These are phyloP conservation scores for Oropetium thomaeum DNA, from an alignment of 176 grass and related monocot species.

Conservation along the genomic window DNA sequence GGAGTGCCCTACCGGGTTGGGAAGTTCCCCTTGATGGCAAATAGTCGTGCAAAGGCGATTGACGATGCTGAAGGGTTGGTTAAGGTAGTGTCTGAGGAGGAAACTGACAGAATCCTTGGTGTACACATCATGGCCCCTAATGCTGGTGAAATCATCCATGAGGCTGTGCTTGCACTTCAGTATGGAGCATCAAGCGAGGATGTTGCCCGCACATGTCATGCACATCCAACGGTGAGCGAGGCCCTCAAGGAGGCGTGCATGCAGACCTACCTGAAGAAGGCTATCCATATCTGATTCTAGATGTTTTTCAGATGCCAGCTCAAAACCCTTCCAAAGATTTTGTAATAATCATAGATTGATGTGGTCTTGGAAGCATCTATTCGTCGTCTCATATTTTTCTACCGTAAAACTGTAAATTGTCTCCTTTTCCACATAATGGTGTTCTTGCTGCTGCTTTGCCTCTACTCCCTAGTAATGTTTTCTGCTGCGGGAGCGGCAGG, in stretches of 20 bases:
- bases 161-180: conserved; percentile 75
- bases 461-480: conserved; percentile 14
- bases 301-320: background rate
- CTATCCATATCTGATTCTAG: conserved; percentile 60
- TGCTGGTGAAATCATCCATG: conserved; percentile 81
- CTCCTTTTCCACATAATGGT: conserved; percentile 12
- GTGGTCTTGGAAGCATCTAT: conserved; percentile 23
- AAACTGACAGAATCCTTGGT: conserved; percentile 74
- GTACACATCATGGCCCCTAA: conserved; percentile 86
- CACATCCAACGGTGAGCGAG: conserved; percentile 82
- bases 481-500: too few relatives aligned
- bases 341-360: conserved; percentile 40
- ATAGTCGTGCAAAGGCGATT: conserved; percentile 80
- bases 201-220: conserved; percentile 78
- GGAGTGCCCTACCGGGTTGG: conserved; percentile 69
- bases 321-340: conserved; percentile 18
- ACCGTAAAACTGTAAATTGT: conserved; percentile 23
- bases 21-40: conserved; percentile 81
- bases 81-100: conserved; percentile 81
- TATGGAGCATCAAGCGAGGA: conserved; percentile 86
- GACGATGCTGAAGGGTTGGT: conserved; percentile 81
- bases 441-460: background rate
- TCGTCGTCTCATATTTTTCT: background rate
- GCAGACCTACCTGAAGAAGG: conserved; percentile 71
- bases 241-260: conserved; percentile 87